Percentiles rank a stretch among this genome's conserved stretches.
Conservation (phyloP, 306 rosid genomes). For the Cicer arietinum region DNA sequence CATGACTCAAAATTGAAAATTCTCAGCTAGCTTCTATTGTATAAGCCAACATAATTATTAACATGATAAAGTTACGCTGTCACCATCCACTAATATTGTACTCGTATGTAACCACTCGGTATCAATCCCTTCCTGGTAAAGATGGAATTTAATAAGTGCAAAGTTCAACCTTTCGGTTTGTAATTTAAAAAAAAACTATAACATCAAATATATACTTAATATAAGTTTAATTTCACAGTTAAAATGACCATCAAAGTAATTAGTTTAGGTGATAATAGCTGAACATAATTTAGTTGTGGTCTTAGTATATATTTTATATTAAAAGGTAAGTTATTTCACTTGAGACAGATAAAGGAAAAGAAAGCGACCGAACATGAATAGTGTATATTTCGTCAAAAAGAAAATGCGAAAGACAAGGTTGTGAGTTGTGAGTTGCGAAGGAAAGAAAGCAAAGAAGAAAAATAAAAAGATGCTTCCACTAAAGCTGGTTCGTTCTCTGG, state of each 20-base stretch:
- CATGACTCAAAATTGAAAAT: not conserved
- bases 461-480: conserved; percentile 60
- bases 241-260: too few species aligned
- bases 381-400: conserved; percentile 10
- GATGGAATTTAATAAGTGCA: not conserved
- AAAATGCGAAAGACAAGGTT: not conserved
- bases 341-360: not conserved
- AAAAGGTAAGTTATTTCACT: too few species aligned
- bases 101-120: not conserved
- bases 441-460: conserved; percentile 26
- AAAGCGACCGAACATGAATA: not conserved
- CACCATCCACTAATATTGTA: not conserved
- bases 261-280: too few species aligned
- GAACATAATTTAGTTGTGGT: too few species aligned
- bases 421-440: not conserved
- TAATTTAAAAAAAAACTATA: too few species aligned
- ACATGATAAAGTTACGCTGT: conserved; percentile 2
- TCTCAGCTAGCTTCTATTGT: not conserved
- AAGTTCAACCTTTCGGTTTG: conserved; percentile 14
- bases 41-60: conserved; percentile 20
- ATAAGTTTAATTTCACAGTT: too few species aligned
- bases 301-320: too few species aligned
- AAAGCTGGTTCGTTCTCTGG: conserved; percentile 71
- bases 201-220: too few species aligned
- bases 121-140: conserved; percentile 1